Evolutionary conservation across 768 basidiomycete genomes (phyloP), one percentile per base, ranked within the genome.

Genomic region (Cystobasidium tubakii): DNA sequence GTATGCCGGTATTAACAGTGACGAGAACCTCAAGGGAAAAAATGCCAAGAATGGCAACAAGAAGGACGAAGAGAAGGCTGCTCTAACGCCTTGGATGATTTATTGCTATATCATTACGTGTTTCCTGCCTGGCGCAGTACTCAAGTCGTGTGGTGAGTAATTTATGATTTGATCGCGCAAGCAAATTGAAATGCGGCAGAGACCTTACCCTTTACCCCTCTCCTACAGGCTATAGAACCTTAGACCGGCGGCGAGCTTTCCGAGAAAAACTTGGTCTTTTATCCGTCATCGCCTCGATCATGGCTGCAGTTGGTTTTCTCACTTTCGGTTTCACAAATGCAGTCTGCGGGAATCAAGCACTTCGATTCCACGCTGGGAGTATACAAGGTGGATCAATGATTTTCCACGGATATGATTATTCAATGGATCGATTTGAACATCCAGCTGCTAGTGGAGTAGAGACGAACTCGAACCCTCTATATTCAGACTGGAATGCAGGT

Each of bases 221-320:
- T 19, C 23, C 50, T 43, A 1, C 74, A 93, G 92, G 94, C 69
- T 89, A 96, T 76, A 86, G 86, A 69, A 94, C 89, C 33, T 89
- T 91, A 0, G 96, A 99, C 76, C 90, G 89, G 77, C 93, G 96
- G 81, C 87, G 92, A 62, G 96, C 96, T 53, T 99, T 94, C 94
- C 86, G 96, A 76, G 96, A 99, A 83, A 99, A 99, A 84, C 92
- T 97, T 82, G 96, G 95, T 9, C 86, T 99, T 29, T 84, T 99
- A 62, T 83, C 85, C 76, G 84, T 97, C 81, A 91, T 95, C 79
- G 80, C 86, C 19, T 3, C 82, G n/a, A 85, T 93, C 75, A 96
- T 98, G 94, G 90, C 90, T 21, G 86, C 84, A 66, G 96, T 99
- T 79, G 96, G 94, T 79, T 99, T 92, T 86, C 85, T 99, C 80